Conservation (phyloP, 2,329 filamentous ascomycete genomes). For the Botrytis galanthina region DNA sequence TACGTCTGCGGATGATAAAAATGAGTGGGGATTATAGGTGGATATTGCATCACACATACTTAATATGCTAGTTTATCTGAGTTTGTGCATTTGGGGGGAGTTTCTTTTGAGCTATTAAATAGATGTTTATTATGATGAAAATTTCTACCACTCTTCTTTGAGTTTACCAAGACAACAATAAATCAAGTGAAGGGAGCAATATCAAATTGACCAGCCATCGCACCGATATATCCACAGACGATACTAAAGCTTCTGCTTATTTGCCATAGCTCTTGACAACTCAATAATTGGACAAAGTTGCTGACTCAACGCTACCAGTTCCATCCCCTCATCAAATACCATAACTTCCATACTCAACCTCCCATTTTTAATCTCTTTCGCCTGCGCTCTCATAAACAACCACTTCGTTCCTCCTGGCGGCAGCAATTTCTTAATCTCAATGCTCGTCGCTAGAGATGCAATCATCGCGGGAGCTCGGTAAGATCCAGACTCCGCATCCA, state of each 20-base stretch:
- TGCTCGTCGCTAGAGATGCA: not conserved
- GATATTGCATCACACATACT: not conserved
- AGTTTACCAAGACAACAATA: not conserved
- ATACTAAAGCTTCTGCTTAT: not conserved
- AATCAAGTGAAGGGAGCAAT: not conserved
- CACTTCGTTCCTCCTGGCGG: not conserved
- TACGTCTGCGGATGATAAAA: constrained; percentile 64
- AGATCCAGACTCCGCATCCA: not conserved
- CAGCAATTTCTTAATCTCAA: not conserved
- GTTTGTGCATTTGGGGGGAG: not conserved
- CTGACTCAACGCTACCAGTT: constrained; percentile 5
- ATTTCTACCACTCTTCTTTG: not conserved
- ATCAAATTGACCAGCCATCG: not conserved
- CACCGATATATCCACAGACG: not conserved
- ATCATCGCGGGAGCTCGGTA: not conserved
- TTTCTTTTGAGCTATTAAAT: not conserved
- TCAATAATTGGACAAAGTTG: constrained; percentile 10
- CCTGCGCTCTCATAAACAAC: not conserved
- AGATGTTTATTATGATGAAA: not conserved
- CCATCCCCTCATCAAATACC: constrained; percentile 1
- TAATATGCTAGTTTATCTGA: not conserved
- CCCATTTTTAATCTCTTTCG: constrained; percentile 6
- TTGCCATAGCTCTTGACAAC: not conserved
- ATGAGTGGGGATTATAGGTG: constrained; percentile 66
- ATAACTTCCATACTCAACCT: constrained; percentile 7